phyloP scores from a whole-genome alignment of 2,329 filamentous ascomycete genomes.

The Fusarium buharicum region DNA sequence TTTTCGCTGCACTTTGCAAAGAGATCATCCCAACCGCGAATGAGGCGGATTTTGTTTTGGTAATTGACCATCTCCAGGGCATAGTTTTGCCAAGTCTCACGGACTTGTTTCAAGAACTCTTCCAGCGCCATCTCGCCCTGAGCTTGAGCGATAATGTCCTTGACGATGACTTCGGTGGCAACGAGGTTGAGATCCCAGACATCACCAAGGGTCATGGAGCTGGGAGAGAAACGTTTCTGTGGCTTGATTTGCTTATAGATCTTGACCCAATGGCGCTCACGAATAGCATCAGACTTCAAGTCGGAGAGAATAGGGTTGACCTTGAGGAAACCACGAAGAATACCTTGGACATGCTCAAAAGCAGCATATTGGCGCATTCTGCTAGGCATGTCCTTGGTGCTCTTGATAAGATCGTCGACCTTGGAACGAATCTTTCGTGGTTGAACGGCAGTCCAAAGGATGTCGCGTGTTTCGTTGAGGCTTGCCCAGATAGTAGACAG shows the following conservation, averaged over 20 bases:
- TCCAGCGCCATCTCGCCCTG: constrained; percentile 98
- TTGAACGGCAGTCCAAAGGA: constrained; percentile 93
- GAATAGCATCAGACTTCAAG: constrained; percentile 94
- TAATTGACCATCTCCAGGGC: constrained; percentile 94
- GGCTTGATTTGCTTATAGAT: constrained; percentile 97
- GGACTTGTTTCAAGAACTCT: constrained; percentile 95
- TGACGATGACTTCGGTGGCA: constrained; percentile 86
- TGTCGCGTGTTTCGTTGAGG: constrained; percentile 91
- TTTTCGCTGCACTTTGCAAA: constrained; percentile 99
- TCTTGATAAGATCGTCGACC: constrained; percentile 92
- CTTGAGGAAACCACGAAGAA: constrained; percentile 87
- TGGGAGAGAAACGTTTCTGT: constrained; percentile 90
- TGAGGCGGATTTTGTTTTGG: constrained; percentile 96
- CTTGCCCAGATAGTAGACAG: constrained; percentile 97
- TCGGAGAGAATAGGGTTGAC: constrained; percentile 89
- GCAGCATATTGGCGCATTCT: constrained; percentile 99
- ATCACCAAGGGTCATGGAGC: constrained; percentile 96
- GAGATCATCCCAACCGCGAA: constrained; percentile 96
- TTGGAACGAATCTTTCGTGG: constrained; percentile 90
- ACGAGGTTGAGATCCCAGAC: constrained; percentile 97
- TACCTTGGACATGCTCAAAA: constrained; percentile 97
- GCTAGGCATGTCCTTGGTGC: constrained; percentile 99
- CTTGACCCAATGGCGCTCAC: constrained; percentile 96
- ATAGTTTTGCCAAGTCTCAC: constrained; percentile 97
- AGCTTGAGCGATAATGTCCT: constrained; percentile 93